A percentile compares a stretch with the other conserved stretches of the same genome.
Conservation (phyloP, 805 yeast species). For the Yamadazyma laniorum region DNA sequence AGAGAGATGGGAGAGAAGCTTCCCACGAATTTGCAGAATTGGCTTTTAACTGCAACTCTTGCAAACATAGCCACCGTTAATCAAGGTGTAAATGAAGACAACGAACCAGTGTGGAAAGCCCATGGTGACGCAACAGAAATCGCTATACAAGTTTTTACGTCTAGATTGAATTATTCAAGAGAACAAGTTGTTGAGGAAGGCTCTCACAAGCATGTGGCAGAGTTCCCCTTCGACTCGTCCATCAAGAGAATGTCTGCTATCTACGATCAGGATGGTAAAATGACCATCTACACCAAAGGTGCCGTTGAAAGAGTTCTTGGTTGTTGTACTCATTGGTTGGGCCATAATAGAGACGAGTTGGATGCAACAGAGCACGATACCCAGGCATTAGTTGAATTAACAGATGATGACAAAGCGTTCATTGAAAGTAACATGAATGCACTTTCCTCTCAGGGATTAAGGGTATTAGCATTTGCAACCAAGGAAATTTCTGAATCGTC, state of each 20-base stretch:
- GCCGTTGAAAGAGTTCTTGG: slow-evolving; percentile 70
- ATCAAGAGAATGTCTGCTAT: slow-evolving; percentile 71
- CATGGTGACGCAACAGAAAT: slow-evolving; percentile 87
- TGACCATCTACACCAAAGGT: slow-evolving; percentile 57
- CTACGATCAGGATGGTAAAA: slow-evolving; percentile 33
- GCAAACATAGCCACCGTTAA: slow-evolving; percentile 42
- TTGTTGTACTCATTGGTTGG: slow-evolving; percentile 55
- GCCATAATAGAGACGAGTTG: slow-evolving; percentile 27
- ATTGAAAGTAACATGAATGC: slow-evolving; percentile 58
- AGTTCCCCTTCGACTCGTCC: slow-evolving; percentile 74
- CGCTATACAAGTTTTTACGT: slow-evolving; percentile 77
- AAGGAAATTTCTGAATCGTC: slow-evolving; percentile 23
- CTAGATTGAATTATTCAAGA: slow-evolving; percentile 55
- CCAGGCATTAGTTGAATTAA: slow-evolving; percentile 26
- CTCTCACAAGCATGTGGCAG: slow-evolving; percentile 48
- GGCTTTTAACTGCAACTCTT: slow-evolving; percentile 35
- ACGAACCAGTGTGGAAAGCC: slow-evolving; percentile 36
- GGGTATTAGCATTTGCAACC: slow-evolving; percentile 72
- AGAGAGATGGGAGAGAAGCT: slow-evolving; percentile 23
- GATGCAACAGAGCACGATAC: slow-evolving; percentile 16
- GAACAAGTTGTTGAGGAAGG: slow-evolving; percentile 38
- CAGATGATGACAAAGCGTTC: slow-evolving; percentile 34
- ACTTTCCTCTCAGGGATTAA: slow-evolving; percentile 62
- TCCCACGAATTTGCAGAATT: slow-evolving; percentile 21
- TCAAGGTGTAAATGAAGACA: slow-evolving; percentile 26